Evolutionary conservation across 495 filamentous ascomycete genomes (phyloP), one percentile per base, ranked within the genome.

Genomic region (Aspergillus wentii): DNA sequence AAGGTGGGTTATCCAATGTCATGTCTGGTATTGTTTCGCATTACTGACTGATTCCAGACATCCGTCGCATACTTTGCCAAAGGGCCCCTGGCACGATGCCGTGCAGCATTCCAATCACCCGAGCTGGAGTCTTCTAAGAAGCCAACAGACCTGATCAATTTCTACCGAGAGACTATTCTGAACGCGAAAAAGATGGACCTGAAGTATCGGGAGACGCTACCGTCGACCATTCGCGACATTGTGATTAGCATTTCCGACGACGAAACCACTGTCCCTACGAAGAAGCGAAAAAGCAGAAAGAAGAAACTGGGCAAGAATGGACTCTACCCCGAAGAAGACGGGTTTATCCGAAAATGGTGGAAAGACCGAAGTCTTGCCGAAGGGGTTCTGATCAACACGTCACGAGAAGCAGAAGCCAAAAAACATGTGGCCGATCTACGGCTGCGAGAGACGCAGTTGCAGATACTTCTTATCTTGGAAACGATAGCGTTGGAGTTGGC

Each of bases 61-160:
- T 92, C 92, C 9, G 64, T 97, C 49, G 94, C 91, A 46, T 98
- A 95, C 57, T 98, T 97, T 68, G 86, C 91, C 14, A 98, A 98
- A 69, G 92, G 92, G 1, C 88, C 92, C 3, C 70, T 97, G 15
- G 85, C 94, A n/a, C 77, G 88, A 50, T 88, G 86, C 15, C 76
- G 92, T 37, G 82, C 81, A 32, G 78, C 79, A 22, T 88, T 94
- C 44, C 77, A 84, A 47, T 59, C 76, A 17, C 67, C 77, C 17
- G 69, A 75, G 11, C 66, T 56, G 53, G 67, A 46, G 17, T 49
- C 48, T 32, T 45, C 46, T n/a, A 44, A 25, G 31, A 41, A 34
- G 10, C 35, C 56, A 10, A 30, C 33, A 3, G 74, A 85, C 31
- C 62, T 94, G 3, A 61, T 82, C 31, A 67, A 70, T 1, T 92